Conservation (phyloP, 2,329 filamentous ascomycete species). For the Cladosporium sp. region DNA sequence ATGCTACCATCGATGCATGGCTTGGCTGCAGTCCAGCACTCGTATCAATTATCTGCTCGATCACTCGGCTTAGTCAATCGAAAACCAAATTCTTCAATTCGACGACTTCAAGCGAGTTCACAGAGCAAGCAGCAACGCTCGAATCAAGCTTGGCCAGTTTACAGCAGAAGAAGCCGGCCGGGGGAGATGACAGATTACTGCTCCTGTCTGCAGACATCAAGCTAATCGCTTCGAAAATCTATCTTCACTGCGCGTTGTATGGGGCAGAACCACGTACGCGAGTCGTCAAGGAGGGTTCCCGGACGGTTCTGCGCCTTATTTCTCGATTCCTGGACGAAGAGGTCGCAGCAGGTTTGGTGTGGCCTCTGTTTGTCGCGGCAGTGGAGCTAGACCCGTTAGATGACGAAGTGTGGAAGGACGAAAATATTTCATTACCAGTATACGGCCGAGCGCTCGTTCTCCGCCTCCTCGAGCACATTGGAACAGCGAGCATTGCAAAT, state of each 20-base stretch:
- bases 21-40: conserved; percentile 48
- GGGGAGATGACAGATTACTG: conserved; percentile 32
- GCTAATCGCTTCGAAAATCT: conserved; percentile 42
- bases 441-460: conserved; percentile 39
- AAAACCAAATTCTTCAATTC: conserved; percentile 27
- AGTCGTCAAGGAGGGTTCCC: conserved; percentile 24
- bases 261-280: conserved; percentile 40
- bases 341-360: conserved; percentile 35
- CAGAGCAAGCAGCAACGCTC: conserved; percentile 33
- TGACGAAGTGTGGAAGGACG: conserved; percentile 34
- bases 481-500: conserved; percentile 39
- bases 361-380: conserved; percentile 43
- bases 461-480: conserved; percentile 38
- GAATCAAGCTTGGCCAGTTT: conserved; percentile 32
- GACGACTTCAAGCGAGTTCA: conserved; percentile 25
- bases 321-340: conserved; percentile 33
- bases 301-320: conserved; percentile 34
- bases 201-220: conserved; percentile 40
- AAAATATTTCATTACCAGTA: conserved; percentile 17
- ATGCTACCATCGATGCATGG: conserved; percentile 41
- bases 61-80: conserved; percentile 44
- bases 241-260: conserved; percentile 44
- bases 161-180: conserved; percentile 29
- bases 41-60: conserved; percentile 44
- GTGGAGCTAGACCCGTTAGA: conserved; percentile 36